These are phyloP conservation scores for Marvania coccoides DNA, from an alignment of 139 green algal species.

Conservation along the genomic window DNA sequence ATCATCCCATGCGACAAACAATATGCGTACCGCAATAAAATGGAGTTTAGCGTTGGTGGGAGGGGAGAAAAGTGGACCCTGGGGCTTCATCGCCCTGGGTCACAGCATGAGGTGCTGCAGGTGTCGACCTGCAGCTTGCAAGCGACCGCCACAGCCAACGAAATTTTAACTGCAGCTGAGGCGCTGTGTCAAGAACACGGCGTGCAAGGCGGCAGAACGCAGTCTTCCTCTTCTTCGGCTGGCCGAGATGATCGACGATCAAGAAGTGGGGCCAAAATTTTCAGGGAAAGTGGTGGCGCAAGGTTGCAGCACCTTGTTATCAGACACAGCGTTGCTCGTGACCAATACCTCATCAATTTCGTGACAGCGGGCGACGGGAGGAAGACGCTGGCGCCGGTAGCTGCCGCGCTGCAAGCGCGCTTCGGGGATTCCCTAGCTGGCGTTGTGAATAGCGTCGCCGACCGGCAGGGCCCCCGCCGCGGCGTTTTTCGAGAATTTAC, in stretches of 20 bases:
- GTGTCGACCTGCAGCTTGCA: not conserved
- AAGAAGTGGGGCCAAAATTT: not conserved
- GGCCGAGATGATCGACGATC: not conserved
- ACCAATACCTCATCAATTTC: slow-evolving; percentile 18
- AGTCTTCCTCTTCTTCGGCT: too few species aligned
- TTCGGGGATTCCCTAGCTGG: not conserved
- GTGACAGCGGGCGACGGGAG: slow-evolving; percentile 12
- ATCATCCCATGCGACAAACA: slow-evolving; percentile 27
- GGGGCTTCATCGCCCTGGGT: not conserved
- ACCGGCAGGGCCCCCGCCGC: not conserved
- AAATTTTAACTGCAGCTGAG: not conserved
- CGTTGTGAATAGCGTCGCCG: slow-evolving; percentile 40
- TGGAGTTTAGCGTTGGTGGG: slow-evolving; percentile 24
- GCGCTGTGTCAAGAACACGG: not conserved
- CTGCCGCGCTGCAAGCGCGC: slow-evolving; percentile 2
- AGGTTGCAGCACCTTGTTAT: slow-evolving; percentile 41
- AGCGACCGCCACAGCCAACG: not conserved
- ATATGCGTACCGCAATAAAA: slow-evolving; percentile 78
- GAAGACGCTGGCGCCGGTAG: slow-evolving; percentile 16
- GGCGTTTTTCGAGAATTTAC: slow-evolving; percentile 4
- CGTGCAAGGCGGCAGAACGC: not conserved
- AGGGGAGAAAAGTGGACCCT: not conserved
- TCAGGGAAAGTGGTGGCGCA: not conserved
- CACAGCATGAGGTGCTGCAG: not conserved
- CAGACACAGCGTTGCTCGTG: slow-evolving; percentile 8